Conservation (phyloP, 805 yeast genomes). For the Grigorovia humatica region DNA sequence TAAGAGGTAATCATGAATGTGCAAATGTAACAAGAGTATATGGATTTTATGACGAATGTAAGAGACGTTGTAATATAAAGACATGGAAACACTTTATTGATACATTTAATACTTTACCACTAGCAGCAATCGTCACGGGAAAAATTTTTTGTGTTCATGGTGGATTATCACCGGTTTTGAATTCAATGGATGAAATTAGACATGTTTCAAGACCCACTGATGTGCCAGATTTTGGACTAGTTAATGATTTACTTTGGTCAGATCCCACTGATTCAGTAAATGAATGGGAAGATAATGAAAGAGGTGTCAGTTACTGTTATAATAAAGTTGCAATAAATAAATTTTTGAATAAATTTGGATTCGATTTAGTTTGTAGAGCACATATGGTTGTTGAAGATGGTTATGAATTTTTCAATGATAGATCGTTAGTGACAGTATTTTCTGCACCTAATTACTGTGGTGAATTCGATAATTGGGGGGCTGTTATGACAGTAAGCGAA, state of each 20-base stretch:
- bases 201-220: slow-evolving; percentile 70
- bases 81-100: slow-evolving; percentile 91
- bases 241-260: slow-evolving; percentile 73
- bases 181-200: slow-evolving; percentile 53
- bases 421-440: slow-evolving; percentile 65
- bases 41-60: slow-evolving; percentile 96
- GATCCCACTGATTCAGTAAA: slow-evolving; percentile 52
- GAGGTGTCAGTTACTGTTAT: slow-evolving; percentile 73
- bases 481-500: slow-evolving; percentile 92
- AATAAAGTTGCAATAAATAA: slow-evolving; percentile 58
- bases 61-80: slow-evolving; percentile 79
- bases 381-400: slow-evolving; percentile 89
- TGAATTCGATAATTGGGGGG: slow-evolving; percentile 77
- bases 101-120: slow-evolving; percentile 87
- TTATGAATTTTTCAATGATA: slow-evolving; percentile 64
- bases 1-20: slow-evolving; percentile 96
- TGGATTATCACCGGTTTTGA: slow-evolving; percentile 64
- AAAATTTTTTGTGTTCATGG: slow-evolving; percentile 88
- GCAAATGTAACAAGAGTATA: slow-evolving; percentile 93
- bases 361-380: slow-evolving; percentile 70
- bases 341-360: slow-evolving; percentile 52
- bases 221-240: slow-evolving; percentile 65
- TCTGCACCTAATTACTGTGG: slow-evolving; percentile 62
- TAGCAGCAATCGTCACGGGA: slow-evolving; percentile 88
- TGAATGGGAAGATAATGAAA: slow-evolving; percentile 70